phyloP scores from a whole-genome alignment of 2,329 filamentous ascomycete species.

The Colletotrichum cereale region DNA sequence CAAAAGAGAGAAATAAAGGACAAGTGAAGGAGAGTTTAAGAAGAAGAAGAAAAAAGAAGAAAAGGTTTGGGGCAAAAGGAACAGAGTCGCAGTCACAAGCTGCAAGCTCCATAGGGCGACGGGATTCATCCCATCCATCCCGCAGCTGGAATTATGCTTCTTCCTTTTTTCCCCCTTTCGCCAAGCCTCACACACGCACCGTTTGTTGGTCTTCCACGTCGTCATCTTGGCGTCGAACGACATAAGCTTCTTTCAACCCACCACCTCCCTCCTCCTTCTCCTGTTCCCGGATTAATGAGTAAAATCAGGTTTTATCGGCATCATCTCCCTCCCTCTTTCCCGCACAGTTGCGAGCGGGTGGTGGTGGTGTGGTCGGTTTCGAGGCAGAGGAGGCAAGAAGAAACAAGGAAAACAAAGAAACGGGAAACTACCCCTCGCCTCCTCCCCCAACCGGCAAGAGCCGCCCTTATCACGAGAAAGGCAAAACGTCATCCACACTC shows the following conservation, averaged over 20 bases:
- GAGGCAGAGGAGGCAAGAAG: background rate
- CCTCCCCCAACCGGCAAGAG: background rate
- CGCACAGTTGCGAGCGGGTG: background rate
- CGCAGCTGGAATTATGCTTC: background rate
- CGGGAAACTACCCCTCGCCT: too few species aligned
- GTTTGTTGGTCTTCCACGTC: background rate
- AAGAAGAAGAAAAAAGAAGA: background rate
- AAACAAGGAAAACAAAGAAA: background rate
- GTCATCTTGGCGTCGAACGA: background rate
- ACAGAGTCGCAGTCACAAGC: background rate
- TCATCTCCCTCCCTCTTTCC: background rate
- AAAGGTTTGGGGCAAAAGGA: background rate
- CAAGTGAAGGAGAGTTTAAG: background rate
- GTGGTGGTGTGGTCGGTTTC: background rate
- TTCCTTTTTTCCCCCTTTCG: background rate
- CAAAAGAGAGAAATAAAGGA: background rate
- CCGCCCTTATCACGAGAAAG: background rate
- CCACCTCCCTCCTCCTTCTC: too few species aligned
- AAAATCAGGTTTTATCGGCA: background rate
- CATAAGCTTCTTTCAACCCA: background rate
- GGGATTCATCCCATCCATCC: slow-evolving; percentile 21
- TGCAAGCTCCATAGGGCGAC: background rate
- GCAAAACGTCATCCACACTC: background rate
- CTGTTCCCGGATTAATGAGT: background rate
- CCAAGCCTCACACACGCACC: background rate